phyloP scores from a whole-genome alignment of 352 stramenopile species.

The Phytophthora pinifolia region DNA sequence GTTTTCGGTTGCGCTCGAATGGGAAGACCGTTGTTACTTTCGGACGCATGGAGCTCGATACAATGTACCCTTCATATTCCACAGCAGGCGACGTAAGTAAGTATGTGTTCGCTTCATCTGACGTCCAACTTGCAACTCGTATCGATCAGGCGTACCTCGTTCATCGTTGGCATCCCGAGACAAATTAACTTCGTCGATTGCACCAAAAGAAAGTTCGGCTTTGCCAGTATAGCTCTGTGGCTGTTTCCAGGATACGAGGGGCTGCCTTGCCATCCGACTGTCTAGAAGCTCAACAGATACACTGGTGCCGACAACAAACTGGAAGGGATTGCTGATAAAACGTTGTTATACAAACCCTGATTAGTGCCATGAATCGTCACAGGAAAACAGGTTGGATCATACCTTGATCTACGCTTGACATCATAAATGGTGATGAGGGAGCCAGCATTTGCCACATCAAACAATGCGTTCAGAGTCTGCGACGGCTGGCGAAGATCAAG shows the following conservation, averaged over 20 bases:
- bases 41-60: constrained; percentile 35
- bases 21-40: constrained; percentile 53
- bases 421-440: constrained; percentile 57
- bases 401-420: constrained; percentile 63
- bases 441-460: constrained; percentile 45
- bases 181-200: constrained; percentile 51
- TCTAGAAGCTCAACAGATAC: constrained; percentile 73
- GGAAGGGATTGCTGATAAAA: constrained; percentile 55
- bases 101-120: neutral
- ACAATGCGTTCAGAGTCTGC: constrained; percentile 40
- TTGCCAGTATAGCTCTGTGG: constrained; percentile 21
- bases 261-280: constrained; percentile 57
- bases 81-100: neutral
- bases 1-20: constrained; percentile 41
- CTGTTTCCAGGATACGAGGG: constrained; percentile 65
- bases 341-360: neutral
- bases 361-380: constrained; percentile 1
- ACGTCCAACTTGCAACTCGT: neutral
- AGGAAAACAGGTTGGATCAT: neutral
- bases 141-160: constrained; percentile 27
- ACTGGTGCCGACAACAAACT: constrained; percentile 66
- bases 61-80: constrained; percentile 34
- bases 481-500: constrained; percentile 53
- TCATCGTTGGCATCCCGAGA: constrained; percentile 26
- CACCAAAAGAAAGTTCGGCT: constrained; percentile 31